phyloP scores from a whole-genome alignment of 225 moss, liverwort and hornwort genomes.

The Polytrichum formosum region DNA sequence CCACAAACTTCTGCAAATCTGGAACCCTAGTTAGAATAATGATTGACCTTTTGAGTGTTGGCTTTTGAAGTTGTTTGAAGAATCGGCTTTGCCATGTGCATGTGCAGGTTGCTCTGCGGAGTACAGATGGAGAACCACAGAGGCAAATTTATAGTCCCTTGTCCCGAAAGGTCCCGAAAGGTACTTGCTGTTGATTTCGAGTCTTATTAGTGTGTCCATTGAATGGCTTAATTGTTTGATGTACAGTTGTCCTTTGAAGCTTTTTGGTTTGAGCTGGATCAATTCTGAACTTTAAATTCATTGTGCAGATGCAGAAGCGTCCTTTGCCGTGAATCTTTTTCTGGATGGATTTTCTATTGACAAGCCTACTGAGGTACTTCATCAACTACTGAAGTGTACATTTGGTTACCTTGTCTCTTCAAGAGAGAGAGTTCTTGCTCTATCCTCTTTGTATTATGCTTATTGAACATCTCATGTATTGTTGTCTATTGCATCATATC shows the following conservation, averaged over 20 bases:
- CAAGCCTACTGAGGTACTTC: constrained; percentile 78
- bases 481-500: not conserved
- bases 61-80: too few relatives aligned
- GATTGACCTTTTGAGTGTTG: too few relatives aligned
- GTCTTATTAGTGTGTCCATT: too few relatives aligned
- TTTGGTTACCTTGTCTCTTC: not conserved
- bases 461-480: not conserved
- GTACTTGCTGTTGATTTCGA: constrained; percentile 7
- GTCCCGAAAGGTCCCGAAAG: constrained; percentile 37
- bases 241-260: not conserved
- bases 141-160: constrained; percentile 25
- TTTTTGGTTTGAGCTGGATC: too few relatives aligned
- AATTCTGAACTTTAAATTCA: not conserved
- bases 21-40: not conserved
- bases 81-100: too few relatives aligned
- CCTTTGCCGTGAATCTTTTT: constrained; percentile 93
- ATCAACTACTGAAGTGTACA: constrained; percentile 60
- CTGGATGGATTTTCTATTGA: constrained; percentile 86
- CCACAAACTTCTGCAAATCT: not conserved
- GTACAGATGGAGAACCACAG: constrained; percentile 45
- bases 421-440: too few relatives aligned
- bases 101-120: constrained; percentile 27
- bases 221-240: not conserved
- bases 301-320: constrained; percentile 59
- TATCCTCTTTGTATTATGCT: too few relatives aligned